Conservation (phyloP, 2,329 filamentous ascomycete genomes). For the Xylaria digitata region DNA sequence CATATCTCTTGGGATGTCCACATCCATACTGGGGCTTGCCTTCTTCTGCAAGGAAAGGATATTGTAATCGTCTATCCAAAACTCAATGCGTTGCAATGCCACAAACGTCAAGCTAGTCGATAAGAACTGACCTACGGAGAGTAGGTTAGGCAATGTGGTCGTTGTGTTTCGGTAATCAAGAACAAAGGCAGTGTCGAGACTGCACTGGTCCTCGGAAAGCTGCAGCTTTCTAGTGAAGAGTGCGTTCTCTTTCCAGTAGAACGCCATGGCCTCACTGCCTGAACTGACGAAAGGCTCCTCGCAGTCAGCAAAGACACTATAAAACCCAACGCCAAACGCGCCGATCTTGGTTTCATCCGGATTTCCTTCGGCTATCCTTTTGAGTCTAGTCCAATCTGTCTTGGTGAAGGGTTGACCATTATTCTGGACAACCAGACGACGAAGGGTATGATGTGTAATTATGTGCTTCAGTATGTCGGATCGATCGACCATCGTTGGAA, state of each 20-base stretch:
- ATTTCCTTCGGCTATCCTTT: conserved; percentile 98
- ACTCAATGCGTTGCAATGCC: conserved; percentile 84
- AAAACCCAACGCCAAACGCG: conserved; percentile 97
- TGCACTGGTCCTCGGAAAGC: conserved; percentile 74
- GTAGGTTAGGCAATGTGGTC: conserved; percentile 84
- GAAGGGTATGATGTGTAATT: conserved; percentile 85
- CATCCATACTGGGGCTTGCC: conserved; percentile 77
- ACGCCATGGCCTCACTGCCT: conserved; percentile 92
- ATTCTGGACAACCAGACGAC: conserved; percentile 90
- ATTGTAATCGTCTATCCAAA: conserved; percentile 89
- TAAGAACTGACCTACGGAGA: conserved; percentile 90
- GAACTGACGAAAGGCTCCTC: conserved; percentile 98
- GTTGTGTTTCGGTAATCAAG: conserved; percentile 92
- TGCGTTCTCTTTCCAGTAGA: conserved; percentile 99
- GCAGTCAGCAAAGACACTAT: conserved; percentile 97
- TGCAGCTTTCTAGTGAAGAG: conserved; percentile 90
- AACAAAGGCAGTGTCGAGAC: conserved; percentile 86
- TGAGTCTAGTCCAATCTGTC: conserved; percentile 92
- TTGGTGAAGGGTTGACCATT: conserved; percentile 88
- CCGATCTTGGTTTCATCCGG: conserved; percentile 99
- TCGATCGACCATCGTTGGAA: conserved; percentile 71
- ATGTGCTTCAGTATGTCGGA: conserved; percentile 84
- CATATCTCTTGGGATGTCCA: conserved; percentile 81
- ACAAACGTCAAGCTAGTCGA: conserved; percentile 97
- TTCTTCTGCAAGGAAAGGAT: conserved; percentile 85